These are phyloP conservation scores for Gaeumannomyces sp. DNA, from an alignment of 2,329 filamentous ascomycete species.

Conservation along the genomic window DNA sequence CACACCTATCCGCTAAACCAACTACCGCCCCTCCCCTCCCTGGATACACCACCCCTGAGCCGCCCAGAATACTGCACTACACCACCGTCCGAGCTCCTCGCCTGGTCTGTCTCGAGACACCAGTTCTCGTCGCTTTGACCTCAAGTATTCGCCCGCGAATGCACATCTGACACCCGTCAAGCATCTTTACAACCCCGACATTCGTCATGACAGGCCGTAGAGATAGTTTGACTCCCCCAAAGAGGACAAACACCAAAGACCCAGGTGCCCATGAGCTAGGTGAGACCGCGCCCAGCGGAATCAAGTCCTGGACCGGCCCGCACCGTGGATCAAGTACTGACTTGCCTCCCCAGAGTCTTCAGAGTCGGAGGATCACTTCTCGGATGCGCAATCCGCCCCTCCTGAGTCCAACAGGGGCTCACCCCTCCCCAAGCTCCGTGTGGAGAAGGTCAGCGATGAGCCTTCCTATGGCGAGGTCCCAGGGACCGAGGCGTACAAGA, in stretches of 20 bases:
- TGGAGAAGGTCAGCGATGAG: conserved; percentile 53
- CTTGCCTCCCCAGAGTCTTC: conserved; percentile 26
- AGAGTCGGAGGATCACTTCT: conserved; percentile 65
- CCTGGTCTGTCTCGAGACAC: background rate
- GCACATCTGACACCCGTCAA: background rate
- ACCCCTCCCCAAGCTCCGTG: conserved; percentile 51
- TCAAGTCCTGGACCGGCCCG: background rate
- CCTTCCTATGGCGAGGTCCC: conserved; percentile 56
- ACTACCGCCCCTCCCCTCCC: background rate
- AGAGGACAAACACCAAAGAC: conserved; percentile 39
- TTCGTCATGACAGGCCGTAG: conserved; percentile 27
- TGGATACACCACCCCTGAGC: background rate
- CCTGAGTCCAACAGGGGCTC: conserved; percentile 36
- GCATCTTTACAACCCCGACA: background rate
- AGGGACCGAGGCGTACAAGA: conserved; percentile 50
- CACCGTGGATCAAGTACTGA: background rate
- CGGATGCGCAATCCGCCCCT: conserved; percentile 53
- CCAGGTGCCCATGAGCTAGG: conserved; percentile 56
- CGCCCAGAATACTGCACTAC: background rate
- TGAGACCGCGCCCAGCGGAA: conserved; percentile 24
- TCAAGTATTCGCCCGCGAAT: background rate
- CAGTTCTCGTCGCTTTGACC: background rate
- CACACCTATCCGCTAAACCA: background rate
- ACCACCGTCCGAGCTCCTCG: background rate
- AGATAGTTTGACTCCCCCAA: conserved; percentile 34